Conservation (phyloP, 331 rosid species). For the Quercus phellos region DNA sequence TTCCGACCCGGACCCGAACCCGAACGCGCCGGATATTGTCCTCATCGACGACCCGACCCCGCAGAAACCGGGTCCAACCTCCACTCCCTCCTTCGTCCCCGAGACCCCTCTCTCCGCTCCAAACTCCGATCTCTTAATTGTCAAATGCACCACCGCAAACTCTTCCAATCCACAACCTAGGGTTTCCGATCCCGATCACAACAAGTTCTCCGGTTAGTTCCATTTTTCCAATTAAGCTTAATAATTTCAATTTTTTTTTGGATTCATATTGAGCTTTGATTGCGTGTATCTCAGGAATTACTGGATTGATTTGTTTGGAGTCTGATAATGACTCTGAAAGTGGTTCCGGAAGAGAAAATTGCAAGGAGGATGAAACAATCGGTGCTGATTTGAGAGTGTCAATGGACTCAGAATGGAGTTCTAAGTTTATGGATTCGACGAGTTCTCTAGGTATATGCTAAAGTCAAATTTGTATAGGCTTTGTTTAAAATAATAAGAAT, state of each 20-base stretch:
- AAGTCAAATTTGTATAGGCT: constrained; percentile 7
- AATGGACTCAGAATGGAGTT: constrained; percentile 37
- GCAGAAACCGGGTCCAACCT: constrained; percentile 25
- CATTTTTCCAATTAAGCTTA: not conserved
- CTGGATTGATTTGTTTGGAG: constrained; percentile 76
- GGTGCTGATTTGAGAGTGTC: constrained; percentile 12
- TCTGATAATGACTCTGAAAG: constrained; percentile 66
- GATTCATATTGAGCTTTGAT: not conserved
- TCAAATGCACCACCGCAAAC: constrained; percentile 53
- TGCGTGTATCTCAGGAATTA: constrained; percentile 45
- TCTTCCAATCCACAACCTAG: constrained; percentile 20
- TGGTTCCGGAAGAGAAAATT: constrained; percentile 24
- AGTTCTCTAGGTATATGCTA: constrained; percentile 49
- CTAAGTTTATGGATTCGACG: constrained; percentile 20
- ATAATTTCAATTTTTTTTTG: not conserved
- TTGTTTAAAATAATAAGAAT: not conserved
- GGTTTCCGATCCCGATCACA: constrained; percentile 28
- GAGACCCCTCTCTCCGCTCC: constrained; percentile 60
- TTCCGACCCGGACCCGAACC: constrained; percentile 26
- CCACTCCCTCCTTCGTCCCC: constrained; percentile 44
- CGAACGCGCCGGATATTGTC: constrained; percentile 35
- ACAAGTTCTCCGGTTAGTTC: constrained; percentile 36
- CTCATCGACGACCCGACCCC: constrained; percentile 85
- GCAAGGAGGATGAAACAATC: constrained; percentile 27
- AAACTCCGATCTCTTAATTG: constrained; percentile 46